A percentile compares a stretch with the other conserved stretches of the same genome.
Evolutionary conservation across 108 stramenopile genomes (phyloP).

Genomic region (Chaetoceros tenuissimus): DNA sequence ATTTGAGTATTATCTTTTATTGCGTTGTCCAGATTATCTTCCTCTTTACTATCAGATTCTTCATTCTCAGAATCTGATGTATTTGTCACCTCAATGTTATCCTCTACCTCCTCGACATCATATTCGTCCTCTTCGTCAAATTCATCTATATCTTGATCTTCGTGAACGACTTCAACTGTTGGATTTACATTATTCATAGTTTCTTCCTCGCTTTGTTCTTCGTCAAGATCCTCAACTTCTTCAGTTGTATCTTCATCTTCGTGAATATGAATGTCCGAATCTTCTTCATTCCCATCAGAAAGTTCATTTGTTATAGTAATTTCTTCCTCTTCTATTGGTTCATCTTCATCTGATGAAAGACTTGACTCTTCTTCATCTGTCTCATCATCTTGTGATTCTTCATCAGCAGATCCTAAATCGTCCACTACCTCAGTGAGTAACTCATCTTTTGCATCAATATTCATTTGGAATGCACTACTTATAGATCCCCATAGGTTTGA

Average conservation of each 20-base stretch:
- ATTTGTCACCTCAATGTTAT: neutral
- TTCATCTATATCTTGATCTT: neutral
- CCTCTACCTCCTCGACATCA: neutral
- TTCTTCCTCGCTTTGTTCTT: conserved; percentile 2
- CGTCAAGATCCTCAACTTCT: neutral
- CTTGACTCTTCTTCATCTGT: neutral
- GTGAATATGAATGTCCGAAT: neutral
- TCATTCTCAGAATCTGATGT: neutral
- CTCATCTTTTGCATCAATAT: conserved; percentile 1
- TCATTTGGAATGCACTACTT: neutral
- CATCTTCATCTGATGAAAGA: neutral
- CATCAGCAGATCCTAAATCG: too few species aligned
- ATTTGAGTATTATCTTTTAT: conserved; percentile 6
- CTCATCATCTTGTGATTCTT: neutral
- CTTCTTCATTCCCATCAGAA: conserved; percentile 6
- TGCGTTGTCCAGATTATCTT: conserved; percentile 1
- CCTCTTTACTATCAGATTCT: neutral
- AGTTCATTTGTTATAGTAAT: conserved; percentile 1
- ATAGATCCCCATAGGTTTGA: neutral
- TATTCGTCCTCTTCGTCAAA: neutral
- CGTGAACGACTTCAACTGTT: conserved; percentile 1
- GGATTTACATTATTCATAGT: neutral
- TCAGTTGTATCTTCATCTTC: neutral
- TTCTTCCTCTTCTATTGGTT: neutral
- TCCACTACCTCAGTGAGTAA: neutral